Percentiles rank a stretch among this genome's conserved stretches.
phyloP scores from a whole-genome alignment of 1,284 basidiomycete species.

The Gymnopus androsaceus region DNA sequence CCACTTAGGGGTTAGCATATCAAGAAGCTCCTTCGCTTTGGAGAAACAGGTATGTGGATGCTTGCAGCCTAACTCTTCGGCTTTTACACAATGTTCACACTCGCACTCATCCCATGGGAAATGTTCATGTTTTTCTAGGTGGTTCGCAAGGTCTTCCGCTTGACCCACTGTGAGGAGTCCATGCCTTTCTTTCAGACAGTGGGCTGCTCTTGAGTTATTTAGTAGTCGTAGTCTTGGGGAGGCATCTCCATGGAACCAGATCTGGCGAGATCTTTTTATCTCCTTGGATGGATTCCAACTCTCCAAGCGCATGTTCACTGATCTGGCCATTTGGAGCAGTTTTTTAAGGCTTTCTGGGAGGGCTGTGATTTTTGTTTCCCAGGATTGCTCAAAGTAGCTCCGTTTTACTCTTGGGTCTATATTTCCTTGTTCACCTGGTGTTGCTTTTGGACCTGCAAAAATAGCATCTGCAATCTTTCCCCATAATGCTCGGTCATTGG shows the following conservation, averaged over 20 bases:
- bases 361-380: background rate
- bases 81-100: conserved; percentile 2
- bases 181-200: no score
- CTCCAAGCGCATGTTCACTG: background rate
- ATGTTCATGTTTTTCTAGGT: no score
- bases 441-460: background rate
- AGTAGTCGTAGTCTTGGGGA: no score
- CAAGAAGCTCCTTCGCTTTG: conserved; percentile 11
- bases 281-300: no score
- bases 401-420: background rate
- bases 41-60: conserved; percentile 2
- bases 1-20: conserved; percentile 14
- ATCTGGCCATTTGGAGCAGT: no score
- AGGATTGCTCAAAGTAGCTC: conserved; percentile 4
- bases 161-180: no score
- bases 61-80: background rate
- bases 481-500: conserved; percentile 17
- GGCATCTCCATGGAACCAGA: no score
- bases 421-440: background rate
- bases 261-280: no score
- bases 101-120: background rate
- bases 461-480: conserved; percentile 17
- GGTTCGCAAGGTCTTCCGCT: no score
- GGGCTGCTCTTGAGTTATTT: no score
- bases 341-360: no score